These are phyloP conservation scores for Scedosporium minutisporum DNA, from an alignment of 2,329 filamentous ascomycete species.

Conservation along the genomic window DNA sequence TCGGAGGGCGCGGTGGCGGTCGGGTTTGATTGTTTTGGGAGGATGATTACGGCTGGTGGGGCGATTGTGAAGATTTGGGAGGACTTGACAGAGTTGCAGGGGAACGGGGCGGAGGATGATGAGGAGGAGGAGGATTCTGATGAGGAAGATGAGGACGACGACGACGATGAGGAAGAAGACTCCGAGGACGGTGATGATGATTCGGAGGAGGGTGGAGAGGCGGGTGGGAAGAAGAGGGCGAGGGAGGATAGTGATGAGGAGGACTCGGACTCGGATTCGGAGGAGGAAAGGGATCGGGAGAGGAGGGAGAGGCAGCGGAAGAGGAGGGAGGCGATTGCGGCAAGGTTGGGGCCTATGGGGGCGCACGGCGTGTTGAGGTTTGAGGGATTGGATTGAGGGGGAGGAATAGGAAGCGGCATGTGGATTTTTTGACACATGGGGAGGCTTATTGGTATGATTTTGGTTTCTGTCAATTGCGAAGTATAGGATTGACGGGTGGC, in stretches of 20 bases:
- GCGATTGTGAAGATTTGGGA: conserved; percentile 86
- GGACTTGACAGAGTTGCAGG: conserved; percentile 53
- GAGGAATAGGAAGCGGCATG: background rate
- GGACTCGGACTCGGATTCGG: conserved; percentile 22
- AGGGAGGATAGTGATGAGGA: conserved; percentile 35
- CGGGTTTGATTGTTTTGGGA: conserved; percentile 73
- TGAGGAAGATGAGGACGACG: conserved; percentile 28
- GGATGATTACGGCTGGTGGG: conserved; percentile 86
- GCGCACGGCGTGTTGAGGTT: conserved; percentile 43
- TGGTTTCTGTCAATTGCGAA: background rate
- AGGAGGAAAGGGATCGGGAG: conserved; percentile 17
- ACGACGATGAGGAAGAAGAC: conserved; percentile 36
- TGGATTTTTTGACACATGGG: too few relatives aligned
- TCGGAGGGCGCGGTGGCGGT: conserved; percentile 75
- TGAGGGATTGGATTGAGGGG: conserved; percentile 32
- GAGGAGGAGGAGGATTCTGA: conserved; percentile 37
- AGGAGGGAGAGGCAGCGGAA: conserved; percentile 5
- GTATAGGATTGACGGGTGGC: background rate
- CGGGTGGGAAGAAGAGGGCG: conserved; percentile 25
- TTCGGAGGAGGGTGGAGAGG: conserved; percentile 30
- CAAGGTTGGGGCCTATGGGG: conserved; percentile 37
- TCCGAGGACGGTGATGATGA: conserved; percentile 33
- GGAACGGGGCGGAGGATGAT: conserved; percentile 32
- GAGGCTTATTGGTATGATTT: too few relatives aligned
- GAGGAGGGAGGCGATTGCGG: conserved; percentile 20